Base-by-base conservation (phyloP, 805 yeast species). In the Torulaspora delbrueckii region DNA sequence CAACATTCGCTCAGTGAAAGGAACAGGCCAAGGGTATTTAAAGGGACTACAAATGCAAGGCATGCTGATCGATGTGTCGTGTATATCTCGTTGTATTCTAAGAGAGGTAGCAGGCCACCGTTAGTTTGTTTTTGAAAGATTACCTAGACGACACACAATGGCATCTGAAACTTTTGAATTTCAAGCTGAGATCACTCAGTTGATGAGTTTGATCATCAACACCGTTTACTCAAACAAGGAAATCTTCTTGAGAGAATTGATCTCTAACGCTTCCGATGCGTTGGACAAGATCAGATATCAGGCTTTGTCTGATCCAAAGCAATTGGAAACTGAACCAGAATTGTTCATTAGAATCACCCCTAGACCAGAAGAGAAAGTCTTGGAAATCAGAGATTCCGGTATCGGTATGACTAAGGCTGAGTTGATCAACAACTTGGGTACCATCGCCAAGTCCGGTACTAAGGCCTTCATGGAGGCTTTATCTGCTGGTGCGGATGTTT, bases 401-500 rank as follows among this genome's bases (percentile, higher is more conserved):
- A 88, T 93, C 64, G 99, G 99, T 90, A 89, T 93, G 96, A 93
- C 99, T 76, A 93, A 93, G 79, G 95, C 96, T 59, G 99, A 93
- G 69, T 79, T 93, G 69, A 91, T 93, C 67, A 93, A 95, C 84
- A 93, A 93, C 79, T 86, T 93, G 73, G 99, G 99, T 84, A 93
- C 98, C 58, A 93, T 93, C 69, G 99, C 99, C 68, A 93, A 93
- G 77, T 93, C 99, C 58, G 99, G 99, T 77, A 93, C 99, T 63
- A 93, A 93, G 78, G 88, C 96, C 61, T 93, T 93, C 74, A 93
- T 93, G 99, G 99, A 93, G 77, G 99, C 99, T 58, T 79, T 95
- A 58, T 84, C 96, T 57, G 98, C 97, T 56, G 99, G 99, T 76
- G 99, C 99, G 52, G 99, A 93, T 72, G 97, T 93, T 54, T 90